Evolutionary conservation across 2,329 filamentous ascomycete species (phyloP).

Genomic region (Curvularia spicifera): DNA sequence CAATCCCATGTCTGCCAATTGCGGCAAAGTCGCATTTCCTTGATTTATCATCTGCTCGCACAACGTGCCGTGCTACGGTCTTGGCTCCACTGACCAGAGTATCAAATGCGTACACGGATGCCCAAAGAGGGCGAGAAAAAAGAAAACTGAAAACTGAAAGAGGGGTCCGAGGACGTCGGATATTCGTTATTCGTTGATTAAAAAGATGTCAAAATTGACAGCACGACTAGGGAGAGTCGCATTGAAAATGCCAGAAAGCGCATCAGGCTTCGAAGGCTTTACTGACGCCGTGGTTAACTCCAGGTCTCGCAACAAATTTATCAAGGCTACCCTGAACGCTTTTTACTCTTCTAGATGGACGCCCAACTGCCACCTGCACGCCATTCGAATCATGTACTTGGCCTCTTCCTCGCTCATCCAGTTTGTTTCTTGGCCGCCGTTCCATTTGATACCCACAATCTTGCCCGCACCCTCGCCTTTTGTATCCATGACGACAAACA

Average conservation of each 20-base stretch:
- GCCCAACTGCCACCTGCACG: slow-evolving; percentile 34
- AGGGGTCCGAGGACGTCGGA: not conserved
- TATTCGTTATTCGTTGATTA: slow-evolving; percentile 1
- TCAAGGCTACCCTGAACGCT: not conserved
- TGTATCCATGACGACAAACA: slow-evolving; percentile 45
- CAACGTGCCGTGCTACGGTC: not conserved
- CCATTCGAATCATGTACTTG: slow-evolving; percentile 37
- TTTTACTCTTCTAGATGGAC: slow-evolving; percentile 59
- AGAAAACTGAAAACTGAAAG: not conserved
- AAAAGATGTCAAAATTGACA: not conserved
- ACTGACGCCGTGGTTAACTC: not conserved
- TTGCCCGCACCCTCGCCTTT: slow-evolving; percentile 46
- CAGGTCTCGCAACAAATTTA: slow-evolving; percentile 5
- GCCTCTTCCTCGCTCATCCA: slow-evolving; percentile 39
- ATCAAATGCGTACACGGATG: not conserved
- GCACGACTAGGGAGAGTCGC: not conserved
- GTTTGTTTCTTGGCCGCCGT: slow-evolving; percentile 35
- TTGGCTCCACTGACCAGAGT: not conserved
- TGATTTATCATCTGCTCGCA: not conserved
- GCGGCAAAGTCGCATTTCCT: not conserved
- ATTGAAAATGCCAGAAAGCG: not conserved
- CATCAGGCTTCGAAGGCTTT: not conserved
- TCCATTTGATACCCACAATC: slow-evolving; percentile 47
- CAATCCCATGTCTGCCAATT: not conserved
- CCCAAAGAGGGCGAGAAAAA: not conserved